These are phyloP conservation scores for Saccharum hybrid DNA, from an alignment of 202 grass and related monocot species.

Conservation along the genomic window DNA sequence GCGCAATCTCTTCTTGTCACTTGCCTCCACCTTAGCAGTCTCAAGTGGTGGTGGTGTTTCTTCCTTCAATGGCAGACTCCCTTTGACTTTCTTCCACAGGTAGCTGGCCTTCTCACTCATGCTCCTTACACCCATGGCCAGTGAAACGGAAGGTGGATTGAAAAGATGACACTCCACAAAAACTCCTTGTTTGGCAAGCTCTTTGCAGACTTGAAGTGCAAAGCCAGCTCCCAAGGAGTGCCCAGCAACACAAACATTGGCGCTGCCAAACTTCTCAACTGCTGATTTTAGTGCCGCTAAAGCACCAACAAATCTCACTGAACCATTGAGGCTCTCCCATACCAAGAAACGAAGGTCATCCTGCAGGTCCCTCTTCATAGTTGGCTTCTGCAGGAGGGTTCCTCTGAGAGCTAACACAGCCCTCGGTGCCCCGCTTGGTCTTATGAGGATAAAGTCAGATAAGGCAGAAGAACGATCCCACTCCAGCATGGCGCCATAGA, in stretches of 20 bases:
- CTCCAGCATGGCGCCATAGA: constrained; percentile 84
- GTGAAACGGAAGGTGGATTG: constrained; percentile 88
- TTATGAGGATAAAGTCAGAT: constrained; percentile 73
- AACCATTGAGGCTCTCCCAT: constrained; percentile 91
- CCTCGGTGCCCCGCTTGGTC: constrained; percentile 78
- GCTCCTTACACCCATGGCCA: constrained; percentile 85
- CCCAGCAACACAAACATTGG: constrained; percentile 76
- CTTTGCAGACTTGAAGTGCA: constrained; percentile 81
- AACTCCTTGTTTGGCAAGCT: constrained; percentile 81
- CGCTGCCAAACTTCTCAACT: constrained; percentile 69
- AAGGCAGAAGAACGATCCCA: constrained; percentile 86
- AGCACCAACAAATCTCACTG: constrained; percentile 71
- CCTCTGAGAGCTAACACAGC: constrained; percentile 76
- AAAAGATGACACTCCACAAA: constrained; percentile 86
- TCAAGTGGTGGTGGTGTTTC: constrained; percentile 45
- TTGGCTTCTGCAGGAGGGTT: constrained; percentile 77
- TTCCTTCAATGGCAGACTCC: constrained; percentile 59
- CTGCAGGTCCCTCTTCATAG: constrained; percentile 79
- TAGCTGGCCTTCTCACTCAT: constrained; percentile 78
- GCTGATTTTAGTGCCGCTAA: constrained; percentile 65
- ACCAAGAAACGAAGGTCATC: constrained; percentile 85
- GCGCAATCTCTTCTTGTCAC: constrained; percentile 57
- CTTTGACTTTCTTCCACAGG: constrained; percentile 77
- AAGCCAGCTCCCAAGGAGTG: constrained; percentile 88
- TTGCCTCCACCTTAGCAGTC: constrained; percentile 42